Percentiles rank a stretch among this genome's conserved stretches.
Conservation (phyloP, 163 green algal species). For the Scenedesmus sp. region DNA sequence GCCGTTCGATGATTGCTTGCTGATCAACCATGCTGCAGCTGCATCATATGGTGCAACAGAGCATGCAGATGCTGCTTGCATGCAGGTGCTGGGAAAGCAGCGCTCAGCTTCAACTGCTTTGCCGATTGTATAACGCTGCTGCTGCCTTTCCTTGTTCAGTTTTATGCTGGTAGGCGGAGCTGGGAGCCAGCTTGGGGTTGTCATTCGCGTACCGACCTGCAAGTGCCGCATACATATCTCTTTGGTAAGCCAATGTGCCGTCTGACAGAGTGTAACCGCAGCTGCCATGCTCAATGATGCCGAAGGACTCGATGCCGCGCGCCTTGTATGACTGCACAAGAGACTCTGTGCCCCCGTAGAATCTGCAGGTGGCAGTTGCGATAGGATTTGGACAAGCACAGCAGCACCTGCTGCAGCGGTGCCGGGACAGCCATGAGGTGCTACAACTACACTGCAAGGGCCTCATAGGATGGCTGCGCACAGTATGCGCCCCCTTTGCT, state of each 20-base stretch:
- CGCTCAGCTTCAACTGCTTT: no score
- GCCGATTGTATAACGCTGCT: no score
- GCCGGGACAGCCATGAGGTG: neutral
- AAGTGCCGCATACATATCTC: conserved; percentile 51
- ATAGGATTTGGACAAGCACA: neutral
- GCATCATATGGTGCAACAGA: no score
- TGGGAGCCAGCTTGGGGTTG: no score
- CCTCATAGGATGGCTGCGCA: no score
- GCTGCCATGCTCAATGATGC: conserved; percentile 57
- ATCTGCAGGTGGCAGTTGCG: conserved; percentile 5
- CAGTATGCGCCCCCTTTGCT: no score
- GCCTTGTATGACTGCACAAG: conserved; percentile 22
- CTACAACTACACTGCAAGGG: neutral
- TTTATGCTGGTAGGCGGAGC: no score
- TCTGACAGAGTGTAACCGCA: conserved; percentile 52
- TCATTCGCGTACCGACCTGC: neutral
- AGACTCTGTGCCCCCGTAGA: conserved; percentile 35
- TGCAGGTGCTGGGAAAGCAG: no score
- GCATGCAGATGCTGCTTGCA: no score
- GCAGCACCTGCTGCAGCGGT: neutral
- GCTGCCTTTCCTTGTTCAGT: no score
- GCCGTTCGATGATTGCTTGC: no score
- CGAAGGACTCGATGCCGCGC: conserved; percentile 47
- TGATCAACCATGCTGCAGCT: no score
- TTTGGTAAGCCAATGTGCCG: conserved; percentile 51